These are phyloP conservation scores for Aspergillus cejpii DNA, from an alignment of 2,329 filamentous ascomycete species.

Conservation along the genomic window DNA sequence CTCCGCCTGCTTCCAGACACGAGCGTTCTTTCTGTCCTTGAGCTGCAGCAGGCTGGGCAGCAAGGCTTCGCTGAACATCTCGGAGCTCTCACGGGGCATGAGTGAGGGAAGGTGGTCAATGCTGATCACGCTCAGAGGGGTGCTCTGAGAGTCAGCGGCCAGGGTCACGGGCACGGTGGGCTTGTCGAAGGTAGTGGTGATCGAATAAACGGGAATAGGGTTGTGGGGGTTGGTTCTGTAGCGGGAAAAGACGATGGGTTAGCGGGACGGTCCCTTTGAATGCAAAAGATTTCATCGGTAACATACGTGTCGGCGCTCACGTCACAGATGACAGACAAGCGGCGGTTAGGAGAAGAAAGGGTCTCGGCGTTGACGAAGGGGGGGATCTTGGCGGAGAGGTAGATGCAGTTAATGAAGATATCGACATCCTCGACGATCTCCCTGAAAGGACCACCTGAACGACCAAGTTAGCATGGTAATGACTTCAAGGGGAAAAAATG, in stretches of 20 bases:
- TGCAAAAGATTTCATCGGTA: slow-evolving; percentile 25
- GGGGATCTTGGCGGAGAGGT: slow-evolving; percentile 70
- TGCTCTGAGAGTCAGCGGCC: slow-evolving; percentile 46
- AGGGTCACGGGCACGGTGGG: slow-evolving; percentile 70
- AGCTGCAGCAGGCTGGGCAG: slow-evolving; percentile 70
- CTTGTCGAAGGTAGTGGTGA: slow-evolving; percentile 78
- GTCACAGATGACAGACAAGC: slow-evolving; percentile 73
- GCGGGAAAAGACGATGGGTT: not conserved
- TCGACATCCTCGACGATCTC: slow-evolving; percentile 65
- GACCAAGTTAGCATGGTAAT: slow-evolving; percentile 19
- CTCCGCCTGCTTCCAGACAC: slow-evolving; percentile 79
- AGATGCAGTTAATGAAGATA: slow-evolving; percentile 85
- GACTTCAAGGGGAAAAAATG: not conserved
- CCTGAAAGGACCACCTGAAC: slow-evolving; percentile 60
- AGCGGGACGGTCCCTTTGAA: slow-evolving; percentile 1
- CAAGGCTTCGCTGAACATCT: slow-evolving; percentile 73
- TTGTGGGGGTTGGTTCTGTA: slow-evolving; percentile 44
- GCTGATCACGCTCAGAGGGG: slow-evolving; percentile 70
- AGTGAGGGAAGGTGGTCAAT: slow-evolving; percentile 82
- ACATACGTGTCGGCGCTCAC: slow-evolving; percentile 48
- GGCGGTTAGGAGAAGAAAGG: slow-evolving; percentile 61
- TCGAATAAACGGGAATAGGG: slow-evolving; percentile 65
- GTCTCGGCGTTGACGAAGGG: slow-evolving; percentile 70
- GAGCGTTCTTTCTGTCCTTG: slow-evolving; percentile 63
- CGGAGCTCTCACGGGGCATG: slow-evolving; percentile 76